Evolutionary conservation across 1,284 basidiomycete species (phyloP).

Genomic region (Naganishia sp.): DNA sequence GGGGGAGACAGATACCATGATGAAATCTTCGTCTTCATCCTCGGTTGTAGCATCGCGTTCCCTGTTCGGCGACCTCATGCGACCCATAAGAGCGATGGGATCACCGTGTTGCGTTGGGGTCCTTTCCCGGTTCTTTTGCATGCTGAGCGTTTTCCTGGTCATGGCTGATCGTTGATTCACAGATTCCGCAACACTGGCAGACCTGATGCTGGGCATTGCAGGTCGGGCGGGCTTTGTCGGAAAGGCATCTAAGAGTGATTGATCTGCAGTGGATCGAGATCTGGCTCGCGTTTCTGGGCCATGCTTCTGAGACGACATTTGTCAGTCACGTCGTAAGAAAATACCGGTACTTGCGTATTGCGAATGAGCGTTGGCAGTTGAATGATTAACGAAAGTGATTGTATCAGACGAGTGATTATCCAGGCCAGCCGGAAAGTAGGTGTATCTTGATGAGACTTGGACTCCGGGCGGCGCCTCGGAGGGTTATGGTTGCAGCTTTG

Average conservation of each 20-base stretch:
- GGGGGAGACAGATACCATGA: constrained; percentile 48
- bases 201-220: background rate
- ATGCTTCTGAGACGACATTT: background rate
- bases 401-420: background rate
- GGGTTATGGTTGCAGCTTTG: too few relatives aligned
- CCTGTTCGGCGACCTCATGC: constrained; percentile 14
- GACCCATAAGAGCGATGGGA: constrained; percentile 23
- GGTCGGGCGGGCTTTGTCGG: background rate
- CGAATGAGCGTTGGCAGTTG: too few relatives aligned
- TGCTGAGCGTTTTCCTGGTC: constrained; percentile 10
- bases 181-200: background rate
- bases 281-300: constrained; percentile 11
- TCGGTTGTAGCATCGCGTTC: constrained; percentile 18
- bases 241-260: background rate
- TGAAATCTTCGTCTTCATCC: constrained; percentile 50
- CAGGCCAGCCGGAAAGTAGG: background rate
- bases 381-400: too few relatives aligned
- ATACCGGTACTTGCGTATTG: background rate
- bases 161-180: constrained; percentile 4
- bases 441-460: background rate
- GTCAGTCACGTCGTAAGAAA: background rate
- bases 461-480: too few relatives aligned
- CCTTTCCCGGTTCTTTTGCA: background rate
- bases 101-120: constrained; percentile 6
- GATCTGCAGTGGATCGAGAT: constrained; percentile 13